Evolutionary conservation across 1,139 yeast species (phyloP).

Genomic region (Zhuliangozyma parablackwelliae): DNA sequence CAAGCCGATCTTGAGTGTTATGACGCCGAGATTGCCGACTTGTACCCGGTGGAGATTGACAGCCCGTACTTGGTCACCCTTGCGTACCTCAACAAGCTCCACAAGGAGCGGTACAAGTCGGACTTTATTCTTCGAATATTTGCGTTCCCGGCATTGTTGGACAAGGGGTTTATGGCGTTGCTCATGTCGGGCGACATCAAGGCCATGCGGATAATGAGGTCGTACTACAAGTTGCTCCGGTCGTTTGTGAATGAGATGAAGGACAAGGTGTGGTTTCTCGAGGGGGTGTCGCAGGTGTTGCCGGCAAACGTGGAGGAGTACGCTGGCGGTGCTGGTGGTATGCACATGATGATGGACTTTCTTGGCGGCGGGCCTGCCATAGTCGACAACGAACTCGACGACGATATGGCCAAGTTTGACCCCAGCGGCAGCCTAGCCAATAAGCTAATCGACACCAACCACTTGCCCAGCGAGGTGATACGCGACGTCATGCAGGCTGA

Average conservation of each 20-base stretch:
- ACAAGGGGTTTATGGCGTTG: slow-evolving; percentile 68
- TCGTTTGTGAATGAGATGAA: slow-evolving; percentile 82
- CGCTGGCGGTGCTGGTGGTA: slow-evolving; percentile 79
- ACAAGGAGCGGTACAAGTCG: slow-evolving; percentile 74
- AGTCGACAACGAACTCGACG: slow-evolving; percentile 40
- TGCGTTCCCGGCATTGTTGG: slow-evolving; percentile 90
- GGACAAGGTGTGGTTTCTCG: slow-evolving; percentile 89
- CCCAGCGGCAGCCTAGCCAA: slow-evolving; percentile 33
- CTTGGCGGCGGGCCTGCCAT: slow-evolving; percentile 67
- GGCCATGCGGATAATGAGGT: slow-evolving; percentile 86
- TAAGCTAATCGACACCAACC: slow-evolving; percentile 50
- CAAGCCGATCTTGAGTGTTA: slow-evolving; percentile 73
- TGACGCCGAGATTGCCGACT: slow-evolving; percentile 77
- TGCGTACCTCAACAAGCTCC: slow-evolving; percentile 80
- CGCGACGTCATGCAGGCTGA: slow-evolving; percentile 49
- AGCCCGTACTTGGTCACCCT: slow-evolving; percentile 85
- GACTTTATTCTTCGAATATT: slow-evolving; percentile 85
- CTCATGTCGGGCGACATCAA: slow-evolving; percentile 80
- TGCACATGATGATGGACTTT: slow-evolving; percentile 87
- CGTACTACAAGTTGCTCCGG: slow-evolving; percentile 76
- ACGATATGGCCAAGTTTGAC: slow-evolving; percentile 43
- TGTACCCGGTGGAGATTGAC: slow-evolving; percentile 77
- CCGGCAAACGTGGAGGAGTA: slow-evolving; percentile 83
- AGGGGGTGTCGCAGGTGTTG: slow-evolving; percentile 82
- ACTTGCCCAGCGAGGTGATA: slow-evolving; percentile 54